Percentiles rank a stretch among this genome's conserved stretches.
Conservation (phyloP, 495 filamentous ascomycete species). For the Aspergillus ostianus region DNA sequence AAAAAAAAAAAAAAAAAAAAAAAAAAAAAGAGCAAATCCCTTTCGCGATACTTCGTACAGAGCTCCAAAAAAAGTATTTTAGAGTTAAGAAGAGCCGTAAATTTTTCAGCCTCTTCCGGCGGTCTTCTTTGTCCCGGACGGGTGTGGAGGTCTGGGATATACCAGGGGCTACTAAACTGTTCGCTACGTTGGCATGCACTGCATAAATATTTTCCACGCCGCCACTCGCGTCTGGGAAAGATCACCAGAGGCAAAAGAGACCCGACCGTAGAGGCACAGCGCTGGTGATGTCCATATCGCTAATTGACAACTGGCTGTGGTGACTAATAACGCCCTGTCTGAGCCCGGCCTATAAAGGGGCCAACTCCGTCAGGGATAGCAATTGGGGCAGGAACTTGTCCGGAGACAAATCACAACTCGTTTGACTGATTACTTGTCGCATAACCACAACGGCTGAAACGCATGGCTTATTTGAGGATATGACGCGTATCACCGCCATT, state of each 20-base stretch:
- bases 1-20: conserved; percentile 1
- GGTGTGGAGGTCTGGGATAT: not conserved
- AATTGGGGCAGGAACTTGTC: not conserved
- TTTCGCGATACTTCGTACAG: not conserved
- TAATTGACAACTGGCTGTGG: not conserved
- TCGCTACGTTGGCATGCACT: conserved; percentile 2
- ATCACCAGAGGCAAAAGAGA: not conserved
- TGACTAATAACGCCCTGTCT: not conserved
- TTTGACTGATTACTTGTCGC: no score
- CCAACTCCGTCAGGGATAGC: no score
- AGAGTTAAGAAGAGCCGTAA: conserved; percentile 13
- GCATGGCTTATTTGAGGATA: not conserved
- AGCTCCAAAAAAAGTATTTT: conserved; percentile 6
- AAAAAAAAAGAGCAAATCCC: conserved; percentile 2
- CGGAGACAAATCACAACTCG: not conserved
- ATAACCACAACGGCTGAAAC: not conserved
- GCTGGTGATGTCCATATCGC: not conserved
- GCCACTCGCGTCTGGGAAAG: not conserved
- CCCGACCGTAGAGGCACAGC: not conserved
- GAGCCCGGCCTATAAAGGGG: not conserved
- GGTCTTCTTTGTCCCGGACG: not conserved
- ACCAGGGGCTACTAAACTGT: not conserved
- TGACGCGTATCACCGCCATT: conserved; percentile 16
- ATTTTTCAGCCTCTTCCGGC: conserved; percentile 12
- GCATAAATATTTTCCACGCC: not conserved